phyloP scores from a whole-genome alignment of 495 filamentous ascomycete species.

The Aspergillus hancockii region DNA sequence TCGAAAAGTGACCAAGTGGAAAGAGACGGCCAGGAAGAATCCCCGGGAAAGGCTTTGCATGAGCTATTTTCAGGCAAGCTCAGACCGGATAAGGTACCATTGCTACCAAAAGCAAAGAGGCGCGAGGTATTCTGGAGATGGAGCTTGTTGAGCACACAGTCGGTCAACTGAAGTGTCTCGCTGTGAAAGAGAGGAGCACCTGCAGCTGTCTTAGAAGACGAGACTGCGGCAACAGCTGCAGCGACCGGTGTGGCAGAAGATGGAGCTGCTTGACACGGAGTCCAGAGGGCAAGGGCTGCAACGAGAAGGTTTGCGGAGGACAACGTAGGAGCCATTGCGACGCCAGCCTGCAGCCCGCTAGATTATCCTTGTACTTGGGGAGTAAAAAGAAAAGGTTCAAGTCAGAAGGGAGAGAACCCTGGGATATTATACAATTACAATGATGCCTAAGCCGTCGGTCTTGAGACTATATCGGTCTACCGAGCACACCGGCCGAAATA shows the following conservation, averaged over 20 bases:
- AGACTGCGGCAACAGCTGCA: conserved; percentile 12
- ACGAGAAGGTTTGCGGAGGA: background rate
- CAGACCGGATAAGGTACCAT: conserved; percentile 8
- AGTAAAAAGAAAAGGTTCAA: too few relatives aligned
- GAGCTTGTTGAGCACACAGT: conserved; percentile 37
- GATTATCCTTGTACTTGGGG: too few relatives aligned
- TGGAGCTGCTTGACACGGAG: background rate
- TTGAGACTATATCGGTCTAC: background rate
- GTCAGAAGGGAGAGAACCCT: background rate
- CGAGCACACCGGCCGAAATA: background rate
- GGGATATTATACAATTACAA: background rate
- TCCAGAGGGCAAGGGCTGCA: background rate
- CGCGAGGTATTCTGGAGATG: conserved; percentile 19
- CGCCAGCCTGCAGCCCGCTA: background rate
- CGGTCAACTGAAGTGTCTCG: conserved; percentile 46
- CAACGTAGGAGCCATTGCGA: background rate
- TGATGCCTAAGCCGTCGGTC: background rate
- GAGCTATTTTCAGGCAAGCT: background rate
- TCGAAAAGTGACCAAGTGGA: conserved; percentile 47
- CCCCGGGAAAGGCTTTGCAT: conserved; percentile 56
- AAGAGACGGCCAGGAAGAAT: conserved; percentile 43
- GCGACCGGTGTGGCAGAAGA: conserved; percentile 14
- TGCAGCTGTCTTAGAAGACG: conserved; percentile 19
- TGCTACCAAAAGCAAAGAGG: conserved; percentile 24
- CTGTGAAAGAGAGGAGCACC: conserved; percentile 35